Evolutionary conservation across 225 moss, liverwort and hornwort species (phyloP), one percentile per base, ranked within the genome.

Genomic region (Physcomitrellopsis africana): DNA sequence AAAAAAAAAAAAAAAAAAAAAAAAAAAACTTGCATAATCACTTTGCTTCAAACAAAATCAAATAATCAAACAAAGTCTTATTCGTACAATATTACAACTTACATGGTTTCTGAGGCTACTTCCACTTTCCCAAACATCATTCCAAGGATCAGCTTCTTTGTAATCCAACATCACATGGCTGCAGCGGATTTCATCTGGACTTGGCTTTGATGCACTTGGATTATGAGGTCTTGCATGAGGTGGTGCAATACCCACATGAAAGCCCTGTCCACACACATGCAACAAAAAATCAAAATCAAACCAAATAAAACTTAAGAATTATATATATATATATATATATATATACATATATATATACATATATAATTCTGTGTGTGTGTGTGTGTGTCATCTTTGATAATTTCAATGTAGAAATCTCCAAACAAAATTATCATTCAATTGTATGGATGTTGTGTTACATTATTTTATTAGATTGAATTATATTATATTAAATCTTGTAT

Each of bases 161-260:
- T 82, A 81, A 32, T 89, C 80, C 60, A 87, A 18, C 37, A 81
- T 66, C 3, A 60, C 56, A 11, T 74, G 11, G 26, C 79, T 75
- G 74, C 82, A 83, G 44, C 11, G 53, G 15, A 81, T 87, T 57
- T 89, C 80, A 42, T 86, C 74, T 3, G 69, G 79, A 76, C 81
- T 89, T 70, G 77, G 77, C 73, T 83, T 53, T 59, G 59, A 1
- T 54, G 62, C 67, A 23, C 53, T 52, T 43, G 57, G 82, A 68
- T 76, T 0, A 37, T 27, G 5, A 1, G 96, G 96, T 79, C 84
- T 81, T 81, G 96, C 96, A 79, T 71, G 44, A 0, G 63, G 76
- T 60, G 92, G 96, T 16, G 96, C 96, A 67, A 71, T 44, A 64
- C 96, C 96, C 0, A 96, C 89, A 69, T 94, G 90, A n/a, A 96